phyloP scores from a whole-genome alignment of 345 rosid genomes.

The Ceriops decandra region DNA sequence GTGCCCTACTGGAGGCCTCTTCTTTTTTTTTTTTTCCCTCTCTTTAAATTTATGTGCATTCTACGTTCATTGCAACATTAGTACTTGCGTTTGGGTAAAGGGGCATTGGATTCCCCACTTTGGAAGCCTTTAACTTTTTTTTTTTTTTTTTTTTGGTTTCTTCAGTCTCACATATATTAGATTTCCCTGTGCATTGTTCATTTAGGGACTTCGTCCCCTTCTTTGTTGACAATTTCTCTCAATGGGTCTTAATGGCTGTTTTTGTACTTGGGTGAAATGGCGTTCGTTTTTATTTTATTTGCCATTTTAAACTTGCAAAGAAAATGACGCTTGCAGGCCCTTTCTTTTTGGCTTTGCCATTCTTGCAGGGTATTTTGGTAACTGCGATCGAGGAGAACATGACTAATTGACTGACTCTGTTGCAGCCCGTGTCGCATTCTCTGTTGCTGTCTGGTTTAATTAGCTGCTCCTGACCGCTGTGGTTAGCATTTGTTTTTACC shows the following conservation, averaged over 20 bases:
- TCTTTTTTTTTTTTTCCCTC: too few species aligned
- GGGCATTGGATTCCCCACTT: constrained; percentile 38
- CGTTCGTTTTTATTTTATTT: background rate
- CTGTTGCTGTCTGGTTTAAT: constrained; percentile 3
- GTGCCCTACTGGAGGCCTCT: too few species aligned
- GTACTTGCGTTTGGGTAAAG: constrained; percentile 3
- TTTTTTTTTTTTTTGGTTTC: too few species aligned
- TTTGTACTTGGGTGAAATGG: background rate
- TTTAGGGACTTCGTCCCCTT: constrained; percentile 27
- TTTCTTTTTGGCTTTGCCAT: background rate
- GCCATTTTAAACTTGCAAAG: background rate
- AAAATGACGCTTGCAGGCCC: background rate
- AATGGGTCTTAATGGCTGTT: background rate
- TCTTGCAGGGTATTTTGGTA: constrained; percentile 5
- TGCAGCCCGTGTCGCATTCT: constrained; percentile 1
- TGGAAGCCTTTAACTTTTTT: constrained; percentile 8
- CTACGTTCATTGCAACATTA: background rate
- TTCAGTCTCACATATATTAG: constrained; percentile 4
- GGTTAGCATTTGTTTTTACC: background rate
- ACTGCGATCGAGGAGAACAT: background rate
- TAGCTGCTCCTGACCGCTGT: background rate
- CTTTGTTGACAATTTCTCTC: constrained; percentile 29
- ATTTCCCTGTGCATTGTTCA: constrained; percentile 3
- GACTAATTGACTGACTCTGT: constrained; percentile 3
- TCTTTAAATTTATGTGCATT: too few species aligned